Evolutionary conservation across 768 basidiomycete species (phyloP).

Genomic region (Gloeophyllum trabeum): DNA sequence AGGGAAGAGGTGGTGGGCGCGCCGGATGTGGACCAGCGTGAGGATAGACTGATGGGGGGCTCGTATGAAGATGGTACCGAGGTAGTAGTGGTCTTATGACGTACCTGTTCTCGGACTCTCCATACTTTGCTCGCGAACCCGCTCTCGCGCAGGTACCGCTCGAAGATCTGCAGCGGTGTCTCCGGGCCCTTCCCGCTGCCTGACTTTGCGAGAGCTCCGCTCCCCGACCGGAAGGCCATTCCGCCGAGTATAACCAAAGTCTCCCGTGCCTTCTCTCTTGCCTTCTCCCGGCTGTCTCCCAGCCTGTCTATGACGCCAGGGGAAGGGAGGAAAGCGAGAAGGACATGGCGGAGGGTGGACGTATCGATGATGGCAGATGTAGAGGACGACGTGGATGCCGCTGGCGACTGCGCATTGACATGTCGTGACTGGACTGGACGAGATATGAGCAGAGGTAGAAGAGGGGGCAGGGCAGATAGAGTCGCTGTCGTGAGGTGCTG

Average conservation of each 20-base stretch:
- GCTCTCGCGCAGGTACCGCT: conserved; percentile 57
- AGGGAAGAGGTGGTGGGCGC: conserved; percentile 61
- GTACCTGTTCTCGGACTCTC: conserved; percentile 80
- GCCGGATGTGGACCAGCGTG: conserved; percentile 63
- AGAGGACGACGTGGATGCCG: conserved; percentile 38
- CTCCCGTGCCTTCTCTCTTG: conserved; percentile 67
- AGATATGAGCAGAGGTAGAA: conserved; percentile 52
- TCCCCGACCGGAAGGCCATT: conserved; percentile 52
- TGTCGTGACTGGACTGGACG: conserved; percentile 17
- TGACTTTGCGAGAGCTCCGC: conserved; percentile 30
- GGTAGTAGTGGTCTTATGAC: conserved; percentile 13
- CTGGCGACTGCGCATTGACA: conserved; percentile 15
- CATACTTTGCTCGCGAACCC: conserved; percentile 76
- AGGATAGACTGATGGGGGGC: conserved; percentile 37
- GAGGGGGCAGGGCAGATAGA: conserved; percentile 53
- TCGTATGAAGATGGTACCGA: conserved; percentile 1
- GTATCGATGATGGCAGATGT: conserved; percentile 38
- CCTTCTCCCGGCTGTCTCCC: conserved; percentile 63
- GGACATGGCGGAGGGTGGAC: conserved; percentile 51
- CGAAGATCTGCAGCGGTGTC: conserved; percentile 58
- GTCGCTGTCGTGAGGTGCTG: conserved; percentile 75
- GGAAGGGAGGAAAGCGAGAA: conserved; percentile 58
- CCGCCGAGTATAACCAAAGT: conserved; percentile 66
- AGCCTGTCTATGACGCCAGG: conserved; percentile 77
- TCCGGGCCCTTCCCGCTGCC: conserved; percentile 52